Evolutionary conservation across 2,329 filamentous ascomycete genomes (phyloP).

Genomic region (Chrysosporium keratinophilum): DNA sequence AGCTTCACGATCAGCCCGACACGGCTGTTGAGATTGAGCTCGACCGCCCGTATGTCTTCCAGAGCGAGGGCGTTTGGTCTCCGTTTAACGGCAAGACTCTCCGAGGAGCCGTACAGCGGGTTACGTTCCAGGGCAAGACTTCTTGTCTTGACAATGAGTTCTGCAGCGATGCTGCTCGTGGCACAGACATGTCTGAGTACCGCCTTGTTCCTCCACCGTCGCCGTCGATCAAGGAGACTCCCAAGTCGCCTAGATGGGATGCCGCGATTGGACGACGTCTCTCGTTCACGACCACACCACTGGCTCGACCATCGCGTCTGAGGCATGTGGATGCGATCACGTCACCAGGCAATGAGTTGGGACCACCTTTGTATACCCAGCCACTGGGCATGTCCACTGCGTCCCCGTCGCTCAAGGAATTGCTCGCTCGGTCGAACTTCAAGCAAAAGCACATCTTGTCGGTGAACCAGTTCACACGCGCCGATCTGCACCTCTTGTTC

Average conservation of each 20-base stretch:
- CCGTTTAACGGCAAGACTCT: constrained; percentile 61
- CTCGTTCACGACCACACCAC: constrained; percentile 31
- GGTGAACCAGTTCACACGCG: constrained; percentile 77
- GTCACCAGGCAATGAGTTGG: constrained; percentile 26
- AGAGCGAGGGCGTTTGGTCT: constrained; percentile 49
- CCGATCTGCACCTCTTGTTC: constrained; percentile 86
- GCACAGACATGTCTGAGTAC: constrained; percentile 68
- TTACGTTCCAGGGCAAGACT: constrained; percentile 64
- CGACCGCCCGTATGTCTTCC: constrained; percentile 56
- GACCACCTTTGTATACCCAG: constrained; percentile 31
- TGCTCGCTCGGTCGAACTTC: constrained; percentile 73
- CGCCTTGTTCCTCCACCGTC: constrained; percentile 28
- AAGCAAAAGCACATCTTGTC: constrained; percentile 84
- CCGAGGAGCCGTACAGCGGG: constrained; percentile 60
- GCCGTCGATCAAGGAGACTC: constrained; percentile 40
- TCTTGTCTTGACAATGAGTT: constrained; percentile 64
- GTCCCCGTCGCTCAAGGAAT: constrained; percentile 52
- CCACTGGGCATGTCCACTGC: constrained; percentile 40
- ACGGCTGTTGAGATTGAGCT: constrained; percentile 65
- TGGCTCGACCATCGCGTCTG: constrained; percentile 25
- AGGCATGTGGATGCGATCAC: constrained; percentile 21
- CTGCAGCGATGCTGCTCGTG: constrained; percentile 46
- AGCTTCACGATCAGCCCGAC: constrained; percentile 68
- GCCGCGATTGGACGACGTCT: constrained; percentile 30
- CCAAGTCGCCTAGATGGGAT: constrained; percentile 31